These are phyloP conservation scores for Wickerhamiella galacta DNA, from an alignment of 805 yeast genomes.

Conservation along the genomic window DNA sequence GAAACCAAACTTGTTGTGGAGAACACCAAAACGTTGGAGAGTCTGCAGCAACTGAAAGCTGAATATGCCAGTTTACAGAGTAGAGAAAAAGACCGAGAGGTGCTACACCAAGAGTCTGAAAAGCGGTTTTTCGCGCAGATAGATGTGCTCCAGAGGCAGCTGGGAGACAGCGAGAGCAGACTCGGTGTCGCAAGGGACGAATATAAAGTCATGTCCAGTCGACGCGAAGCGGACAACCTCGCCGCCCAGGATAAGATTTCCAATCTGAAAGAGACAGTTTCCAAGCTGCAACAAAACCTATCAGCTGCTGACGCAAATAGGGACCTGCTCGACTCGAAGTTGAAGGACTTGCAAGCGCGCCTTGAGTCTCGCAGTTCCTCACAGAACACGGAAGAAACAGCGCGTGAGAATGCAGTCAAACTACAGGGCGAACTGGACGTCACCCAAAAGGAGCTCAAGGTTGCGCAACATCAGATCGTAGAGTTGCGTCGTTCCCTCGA, in stretches of 20 bases:
- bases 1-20: slow-evolving; percentile 38
- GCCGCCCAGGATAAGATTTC: slow-evolving; percentile 48
- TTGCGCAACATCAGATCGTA: neutral
- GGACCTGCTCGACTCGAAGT: neutral
- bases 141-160: slow-evolving; percentile 32
- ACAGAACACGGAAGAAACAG: too few species aligned
- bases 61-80: too few species aligned
- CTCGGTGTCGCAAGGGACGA: slow-evolving; percentile 35
- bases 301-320: neutral
- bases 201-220: slow-evolving; percentile 31
- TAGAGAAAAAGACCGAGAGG: too few species aligned
- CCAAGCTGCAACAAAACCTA: neutral
- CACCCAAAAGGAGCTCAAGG: neutral
- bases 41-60: too few species aligned
- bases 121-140: slow-evolving; percentile 33
- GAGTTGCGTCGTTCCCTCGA: too few species aligned
- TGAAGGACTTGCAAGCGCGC: neutral
- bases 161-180: slow-evolving; percentile 29
- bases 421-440: neutral
- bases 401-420: neutral
- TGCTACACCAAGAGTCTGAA: slow-evolving; percentile 34
- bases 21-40: too few species aligned
- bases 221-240: slow-evolving; percentile 40
- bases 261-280: slow-evolving; percentile 19
- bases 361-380: neutral